Percentiles rank a stretch among this genome's conserved stretches.
Evolutionary conservation across 495 filamentous ascomycete genomes (phyloP).

Genomic region (Penicillium arizonense): DNA sequence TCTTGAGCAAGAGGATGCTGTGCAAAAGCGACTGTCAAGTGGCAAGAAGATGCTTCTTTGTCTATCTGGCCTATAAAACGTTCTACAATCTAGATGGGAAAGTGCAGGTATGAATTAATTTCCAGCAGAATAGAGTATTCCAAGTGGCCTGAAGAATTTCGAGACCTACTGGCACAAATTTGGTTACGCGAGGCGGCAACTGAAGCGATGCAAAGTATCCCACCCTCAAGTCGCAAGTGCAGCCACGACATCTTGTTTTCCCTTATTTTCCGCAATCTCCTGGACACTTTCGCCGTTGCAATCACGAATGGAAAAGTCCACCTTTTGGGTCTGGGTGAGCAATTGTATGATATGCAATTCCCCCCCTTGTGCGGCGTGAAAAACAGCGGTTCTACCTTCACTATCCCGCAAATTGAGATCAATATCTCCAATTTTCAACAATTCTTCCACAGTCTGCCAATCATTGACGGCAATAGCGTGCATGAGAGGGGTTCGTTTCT

Average conservation of each 20-base stretch:
- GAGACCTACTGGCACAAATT: no score
- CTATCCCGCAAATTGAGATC: neutral
- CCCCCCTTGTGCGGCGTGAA: neutral
- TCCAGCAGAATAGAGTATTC: no score
- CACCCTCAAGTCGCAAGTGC: neutral
- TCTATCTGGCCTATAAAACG: no score
- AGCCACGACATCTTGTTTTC: neutral
- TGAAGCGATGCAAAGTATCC: no score
- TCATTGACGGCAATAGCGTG: neutral
- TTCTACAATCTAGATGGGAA: no score
- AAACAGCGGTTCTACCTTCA: neutral
- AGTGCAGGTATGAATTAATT: no score
- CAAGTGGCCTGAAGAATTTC: no score
- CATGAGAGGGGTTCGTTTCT: neutral
- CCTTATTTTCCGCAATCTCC: neutral
- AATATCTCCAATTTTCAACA: neutral
- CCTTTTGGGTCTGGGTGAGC: neutral
- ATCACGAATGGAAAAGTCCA: neutral
- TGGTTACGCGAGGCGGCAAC: no score
- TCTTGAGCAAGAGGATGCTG: no score
- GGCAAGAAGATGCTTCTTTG: no score
- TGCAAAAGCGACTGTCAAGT: no score
- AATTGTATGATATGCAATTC: neutral
- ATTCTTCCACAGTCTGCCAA: neutral
- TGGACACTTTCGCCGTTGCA: neutral